Evolutionary conservation across 176 grass and related monocot species (phyloP), one percentile per base, ranked within the genome.

Genomic region (Avena eriantha): DNA sequence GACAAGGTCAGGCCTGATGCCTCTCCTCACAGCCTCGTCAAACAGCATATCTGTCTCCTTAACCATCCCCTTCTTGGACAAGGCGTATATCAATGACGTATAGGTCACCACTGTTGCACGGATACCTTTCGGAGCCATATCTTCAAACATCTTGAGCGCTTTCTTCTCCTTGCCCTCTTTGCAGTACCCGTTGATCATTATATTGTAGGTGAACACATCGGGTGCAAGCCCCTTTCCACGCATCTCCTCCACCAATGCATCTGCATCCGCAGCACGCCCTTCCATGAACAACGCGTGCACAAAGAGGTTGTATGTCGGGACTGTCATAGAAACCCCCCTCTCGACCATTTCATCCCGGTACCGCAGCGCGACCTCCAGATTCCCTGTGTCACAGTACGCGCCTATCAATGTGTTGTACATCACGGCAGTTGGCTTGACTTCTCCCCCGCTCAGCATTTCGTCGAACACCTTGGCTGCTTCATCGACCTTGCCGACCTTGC

Each of bases 111-210:
- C 84, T 1, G 90, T 92, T 18, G 85, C 81, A 88, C n/a, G 68
- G 68, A 92, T 82, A 47, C 87, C 82, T 90, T 88, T 83, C 8
- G 5, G 24, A 19, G 60, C 36, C 93, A 95, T 95, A 69, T 81
- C 74, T 56, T 90, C 61, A 41, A 95, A 88, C 19, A 88, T 9
- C 24, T 92, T 63, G 22, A 95, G 18, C 36, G 93, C 90, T 81
- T 95, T 92, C 75, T 88, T 90, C 56, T 82, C 90, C 45, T 92
- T 88, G 14, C 88, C 88, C 70, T 92, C 90, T 78, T 86, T 90
- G 82, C 90, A 95, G 79, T 95, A 90, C 21, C 90, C 90, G 49
- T 95, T 95, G 88, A 92, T 92, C 70, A 95, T 74, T 80, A 95
- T 95, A 75, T 92, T 92, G 55, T 92, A 95, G 15, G 93, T 95